Base-by-base conservation (phyloP, 345 rosid genomes). In the Acer saccharum region DNA sequence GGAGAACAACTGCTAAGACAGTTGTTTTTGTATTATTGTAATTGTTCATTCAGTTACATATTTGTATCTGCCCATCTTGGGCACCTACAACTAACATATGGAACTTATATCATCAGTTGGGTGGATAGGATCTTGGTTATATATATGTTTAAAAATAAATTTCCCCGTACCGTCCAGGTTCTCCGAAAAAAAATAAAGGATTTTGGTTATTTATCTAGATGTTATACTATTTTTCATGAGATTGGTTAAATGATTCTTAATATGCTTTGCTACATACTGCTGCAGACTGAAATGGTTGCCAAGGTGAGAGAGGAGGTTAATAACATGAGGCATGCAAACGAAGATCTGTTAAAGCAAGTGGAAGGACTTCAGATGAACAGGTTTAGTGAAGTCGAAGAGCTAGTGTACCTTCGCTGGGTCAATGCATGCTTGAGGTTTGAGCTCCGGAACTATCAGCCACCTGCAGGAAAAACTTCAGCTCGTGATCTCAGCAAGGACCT, bases 391-490 rank as follows among this genome's bases (percentile, higher is more conserved):
- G 99, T 92, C 78, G 99, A 96, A 86, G 99, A 96, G 81, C 84
- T 96, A 74, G 99, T 96, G 69, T 96, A 96, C 83, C 98, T 96
- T 73, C 97, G 99, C 72, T 96, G 99, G 99, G 92, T 96, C 74
- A 96, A 96, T 77, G 99, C 99, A 1, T 96, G 99, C 91, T 83
- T 96, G 79, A 88, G 99, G 70, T 96, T 82, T 76, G 99, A 96
- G 87, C 90, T 96, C 78, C 89, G 99, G 68, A 92, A 96, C 78
- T 91, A 90, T 86, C 95, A 92, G 73, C 84, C 97, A 54, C 97
- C 98, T 54, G 86, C 91, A 32, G 98, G 98, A 74, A 92, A 92
- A 84, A 43, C 82, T 67, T 92, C 98, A 1, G 99, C 98, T 41
- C 98, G 98, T 75, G 98, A 94, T 84, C 95, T 96, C 29, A 96